Evolutionary conservation across 1,284 basidiomycete species (phyloP).

Genomic region (Irpex lacteus): DNA sequence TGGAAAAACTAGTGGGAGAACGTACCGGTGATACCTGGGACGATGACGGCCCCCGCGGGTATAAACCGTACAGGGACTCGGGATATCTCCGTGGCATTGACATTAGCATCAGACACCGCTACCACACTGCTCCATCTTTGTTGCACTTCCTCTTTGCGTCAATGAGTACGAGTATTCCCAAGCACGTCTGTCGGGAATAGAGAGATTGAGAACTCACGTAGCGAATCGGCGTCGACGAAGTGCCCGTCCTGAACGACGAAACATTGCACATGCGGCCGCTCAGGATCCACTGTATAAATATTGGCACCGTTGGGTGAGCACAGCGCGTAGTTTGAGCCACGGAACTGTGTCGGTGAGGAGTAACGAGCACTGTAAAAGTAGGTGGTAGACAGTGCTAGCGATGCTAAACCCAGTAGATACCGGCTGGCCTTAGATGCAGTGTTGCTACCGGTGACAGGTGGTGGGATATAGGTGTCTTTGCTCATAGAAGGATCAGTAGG

Average conservation of each 20-base stretch:
- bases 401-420: conserved; percentile 15
- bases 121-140: conserved; percentile 34
- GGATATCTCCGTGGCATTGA: not conserved
- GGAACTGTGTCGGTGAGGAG: conserved; percentile 6
- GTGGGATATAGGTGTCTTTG: conserved; percentile 5
- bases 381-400: conserved; percentile 15
- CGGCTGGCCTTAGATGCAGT: not conserved
- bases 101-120: conserved; percentile 1
- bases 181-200: not conserved
- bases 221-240: conserved; percentile 52
- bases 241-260: conserved; percentile 48
- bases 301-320: conserved; percentile 50
- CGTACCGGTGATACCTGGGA: conserved; percentile 67
- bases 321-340: conserved; percentile 46
- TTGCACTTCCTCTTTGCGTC: conserved; percentile 40
- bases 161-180: not conserved
- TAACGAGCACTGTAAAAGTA: conserved; percentile 7
- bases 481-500: not conserved
- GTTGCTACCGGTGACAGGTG: not conserved
- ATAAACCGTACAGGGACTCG: conserved; percentile 44
- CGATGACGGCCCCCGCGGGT: conserved; percentile 50
- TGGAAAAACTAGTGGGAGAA: conserved; percentile 3
- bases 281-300: conserved; percentile 61
- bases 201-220: conserved; percentile 41
- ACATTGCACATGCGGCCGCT: conserved; percentile 51